Conservation (phyloP, 208 protist genomes). For the Acanthamoeba comandoni region DNA sequence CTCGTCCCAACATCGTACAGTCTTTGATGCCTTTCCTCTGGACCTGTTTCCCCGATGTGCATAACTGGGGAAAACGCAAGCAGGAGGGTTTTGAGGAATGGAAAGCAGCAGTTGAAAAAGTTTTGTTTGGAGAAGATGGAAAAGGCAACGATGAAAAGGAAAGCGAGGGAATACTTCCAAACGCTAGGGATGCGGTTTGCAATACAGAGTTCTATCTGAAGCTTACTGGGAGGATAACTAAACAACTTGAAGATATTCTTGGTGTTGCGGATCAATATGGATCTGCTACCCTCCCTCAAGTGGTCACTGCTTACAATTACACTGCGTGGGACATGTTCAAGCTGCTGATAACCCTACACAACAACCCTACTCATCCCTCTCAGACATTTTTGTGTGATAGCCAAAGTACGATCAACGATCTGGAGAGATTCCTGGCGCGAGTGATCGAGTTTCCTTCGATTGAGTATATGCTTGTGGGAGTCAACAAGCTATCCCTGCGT, state of each 20-base stretch:
- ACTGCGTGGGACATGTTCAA: not conserved
- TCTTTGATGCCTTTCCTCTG: not conserved
- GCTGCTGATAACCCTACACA: not conserved
- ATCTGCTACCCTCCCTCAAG: not conserved
- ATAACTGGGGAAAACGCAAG: not conserved
- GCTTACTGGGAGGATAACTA: too few relatives aligned
- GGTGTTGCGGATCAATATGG: too few relatives aligned
- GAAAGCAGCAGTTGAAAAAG: not conserved
- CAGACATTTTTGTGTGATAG: not conserved
- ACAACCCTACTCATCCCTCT: slow-evolving; percentile 1
- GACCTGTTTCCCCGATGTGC: slow-evolving; percentile 11
- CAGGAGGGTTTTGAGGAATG: not conserved
- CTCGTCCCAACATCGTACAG: too few relatives aligned
- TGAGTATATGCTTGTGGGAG: not conserved
- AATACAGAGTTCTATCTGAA: too few relatives aligned
- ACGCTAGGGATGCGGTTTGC: too few relatives aligned
- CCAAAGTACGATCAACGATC: not conserved
- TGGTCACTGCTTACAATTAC: slow-evolving; percentile 1
- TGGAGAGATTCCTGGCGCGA: not conserved
- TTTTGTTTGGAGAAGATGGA: not conserved
- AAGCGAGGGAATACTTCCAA: slow-evolving; percentile 1
- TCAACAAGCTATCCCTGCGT: not conserved
- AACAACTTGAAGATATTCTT: too few relatives aligned
- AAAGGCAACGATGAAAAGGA: slow-evolving; percentile 1
- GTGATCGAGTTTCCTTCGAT: not conserved